Evolutionary conservation across 768 basidiomycete genomes (phyloP).

Genomic region (Asterophora lycoperdoides): DNA sequence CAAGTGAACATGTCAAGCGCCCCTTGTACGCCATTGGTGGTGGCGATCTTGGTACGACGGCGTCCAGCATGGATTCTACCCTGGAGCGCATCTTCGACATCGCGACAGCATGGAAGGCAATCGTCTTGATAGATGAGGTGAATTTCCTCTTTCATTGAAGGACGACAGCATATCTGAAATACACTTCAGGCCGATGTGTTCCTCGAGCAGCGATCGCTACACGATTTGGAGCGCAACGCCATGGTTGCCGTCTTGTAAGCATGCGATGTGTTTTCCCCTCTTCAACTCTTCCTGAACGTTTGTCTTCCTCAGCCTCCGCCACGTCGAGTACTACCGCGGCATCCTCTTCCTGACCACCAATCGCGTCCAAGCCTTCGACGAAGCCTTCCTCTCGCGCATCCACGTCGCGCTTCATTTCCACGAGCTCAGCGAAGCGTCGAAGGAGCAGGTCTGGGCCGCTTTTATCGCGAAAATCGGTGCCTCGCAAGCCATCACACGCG

Average conservation of each 20-base stretch:
- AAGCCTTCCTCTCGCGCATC: constrained; percentile 65
- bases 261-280: background rate
- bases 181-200: constrained; percentile 57
- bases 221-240: constrained; percentile 62
- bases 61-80: constrained; percentile 37
- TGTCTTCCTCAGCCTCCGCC: constrained; percentile 40
- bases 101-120: constrained; percentile 58
- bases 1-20: constrained; percentile 49
- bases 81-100: constrained; percentile 47
- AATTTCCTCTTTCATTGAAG: background rate
- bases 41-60: constrained; percentile 50
- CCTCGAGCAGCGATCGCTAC: constrained; percentile 62
- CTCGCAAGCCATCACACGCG: constrained; percentile 30
- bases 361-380: constrained; percentile 57
- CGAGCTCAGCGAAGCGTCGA: constrained; percentile 49
- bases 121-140: constrained; percentile 53
- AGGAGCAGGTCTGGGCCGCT: constrained; percentile 59
- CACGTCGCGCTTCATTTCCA: constrained; percentile 64
- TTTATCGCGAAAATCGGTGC: constrained; percentile 49
- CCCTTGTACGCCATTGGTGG: constrained; percentile 52
- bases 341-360: constrained; percentile 58
- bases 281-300: constrained; percentile 9
- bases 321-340: constrained; percentile 54
- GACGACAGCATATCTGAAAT: constrained; percentile 5
- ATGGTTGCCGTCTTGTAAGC: constrained; percentile 67